Percentiles rank a stretch among this genome's conserved stretches.
Conservation (phyloP, 2,329 filamentous ascomycete genomes). For the Penicillium sp. region DNA sequence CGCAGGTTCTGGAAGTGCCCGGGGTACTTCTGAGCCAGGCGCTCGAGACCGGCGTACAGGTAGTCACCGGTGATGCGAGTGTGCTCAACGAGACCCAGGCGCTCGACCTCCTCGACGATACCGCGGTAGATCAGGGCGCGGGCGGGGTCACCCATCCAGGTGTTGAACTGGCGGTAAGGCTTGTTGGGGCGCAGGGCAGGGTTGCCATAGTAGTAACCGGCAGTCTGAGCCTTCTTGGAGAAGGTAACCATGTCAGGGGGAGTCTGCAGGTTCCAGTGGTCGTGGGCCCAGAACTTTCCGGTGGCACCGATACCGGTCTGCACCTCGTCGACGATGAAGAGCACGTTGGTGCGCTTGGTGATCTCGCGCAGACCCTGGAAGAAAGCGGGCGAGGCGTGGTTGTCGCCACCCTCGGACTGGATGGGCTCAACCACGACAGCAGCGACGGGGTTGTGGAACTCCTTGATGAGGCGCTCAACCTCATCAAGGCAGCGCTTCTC, state of each 20-base stretch:
- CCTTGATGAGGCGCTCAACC: constrained; percentile 74
- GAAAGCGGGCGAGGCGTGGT: constrained; percentile 83
- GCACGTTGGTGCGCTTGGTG: constrained; percentile 62
- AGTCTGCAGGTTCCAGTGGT: constrained; percentile 77
- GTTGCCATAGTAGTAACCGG: constrained; percentile 87
- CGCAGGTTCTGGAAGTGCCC: constrained; percentile 75
- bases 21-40: constrained; percentile 66
- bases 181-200: constrained; percentile 77
- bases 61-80: constrained; percentile 76
- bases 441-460: constrained; percentile 72
- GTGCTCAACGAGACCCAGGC: constrained; percentile 68
- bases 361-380: constrained; percentile 78
- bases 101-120: constrained; percentile 70
- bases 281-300: constrained; percentile 93
- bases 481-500: constrained; percentile 78
- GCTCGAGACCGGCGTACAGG: constrained; percentile 65
- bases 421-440: constrained; percentile 85
- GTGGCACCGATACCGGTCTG: constrained; percentile 91
- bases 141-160: constrained; percentile 91
- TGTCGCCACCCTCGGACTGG: constrained; percentile 91
- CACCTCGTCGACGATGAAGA: constrained; percentile 90
- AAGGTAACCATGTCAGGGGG: constrained; percentile 94
- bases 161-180: constrained; percentile 95
- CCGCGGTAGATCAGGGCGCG: constrained; percentile 79
- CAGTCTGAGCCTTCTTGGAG: constrained; percentile 90